Base-by-base conservation (phyloP, 2,329 filamentous ascomycete species). In the Fusarium denticulatum region DNA sequence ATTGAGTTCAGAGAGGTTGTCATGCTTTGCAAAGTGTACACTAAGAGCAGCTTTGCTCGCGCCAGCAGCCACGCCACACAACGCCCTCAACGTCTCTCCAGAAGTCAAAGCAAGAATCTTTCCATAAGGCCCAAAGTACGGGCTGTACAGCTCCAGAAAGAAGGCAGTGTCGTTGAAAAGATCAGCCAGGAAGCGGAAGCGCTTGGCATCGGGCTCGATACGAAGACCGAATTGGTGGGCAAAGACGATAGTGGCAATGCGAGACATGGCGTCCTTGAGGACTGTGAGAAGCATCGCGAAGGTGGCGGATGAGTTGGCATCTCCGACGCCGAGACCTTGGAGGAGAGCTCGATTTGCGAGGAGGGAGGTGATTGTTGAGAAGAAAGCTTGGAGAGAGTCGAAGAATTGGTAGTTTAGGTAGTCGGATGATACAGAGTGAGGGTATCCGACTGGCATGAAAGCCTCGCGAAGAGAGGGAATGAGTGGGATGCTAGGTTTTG, bases 1-100 rank as follows among this genome's bases (percentile, higher is more conserved):
- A 83, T 98, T 98, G 64, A 99, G 87, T 81, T 98, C 96, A 4
- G 94, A 96, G 49, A 98, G 84, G 81, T 98, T 98, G 42, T 94
- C 94, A 79, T 91, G 91, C 74, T 87, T 90, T 14, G 96, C 95
- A 85, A 99, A 98, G 83, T 99, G 96, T 16, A 94, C 93, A 79
- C 94, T 96, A 75, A 99, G 84, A 69, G 93, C 95, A 5, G 96
- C 96, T 82, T 98, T 98, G 72, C 94, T 93, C 61, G 94, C 95
- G 18, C 93, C 94, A 2, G 94, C 96, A 1, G 96, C 94, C 10
- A 98, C 95, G 32, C 96, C 96, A 79, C 96, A 98, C 1, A 98
- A 84, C 1, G 88, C 85, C 6, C 88, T 83, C 49, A 90, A 80
- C 22, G 87, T 84, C 61, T 88, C 86, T 5, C 87, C 85, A 1